These are phyloP conservation scores for Mrakia hoshinonis DNA, from an alignment of 768 basidiomycete species.

Conservation along the genomic window DNA sequence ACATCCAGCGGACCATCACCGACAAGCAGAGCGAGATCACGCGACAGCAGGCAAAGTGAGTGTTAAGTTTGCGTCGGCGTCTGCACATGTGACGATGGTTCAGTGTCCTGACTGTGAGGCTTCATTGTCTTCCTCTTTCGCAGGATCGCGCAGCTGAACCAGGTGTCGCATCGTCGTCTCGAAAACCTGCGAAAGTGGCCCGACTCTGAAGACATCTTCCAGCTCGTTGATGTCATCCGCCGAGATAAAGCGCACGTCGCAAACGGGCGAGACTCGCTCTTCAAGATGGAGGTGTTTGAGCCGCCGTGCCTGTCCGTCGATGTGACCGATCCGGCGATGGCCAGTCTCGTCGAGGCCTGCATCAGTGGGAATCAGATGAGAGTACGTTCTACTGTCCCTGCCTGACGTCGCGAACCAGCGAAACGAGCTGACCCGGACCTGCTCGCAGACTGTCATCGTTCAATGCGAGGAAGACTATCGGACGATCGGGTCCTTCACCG, in stretches of 20 bases:
- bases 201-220: slow-evolving; percentile 47
- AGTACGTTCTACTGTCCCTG: slow-evolving; percentile 46
- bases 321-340: slow-evolving; percentile 56
- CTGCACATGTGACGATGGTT: not conserved
- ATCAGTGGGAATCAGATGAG: slow-evolving; percentile 55
- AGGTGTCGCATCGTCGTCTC: not conserved
- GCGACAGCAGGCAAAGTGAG: not conserved
- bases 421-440: not conserved
- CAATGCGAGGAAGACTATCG: slow-evolving; percentile 75
- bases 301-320: slow-evolving; percentile 67
- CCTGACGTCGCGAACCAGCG: too few relatives aligned
- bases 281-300: slow-evolving; percentile 73
- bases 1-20: slow-evolving; percentile 5
- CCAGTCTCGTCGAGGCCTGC: slow-evolving; percentile 64
- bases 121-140: not conserved
- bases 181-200: slow-evolving; percentile 24
- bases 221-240: slow-evolving; percentile 66
- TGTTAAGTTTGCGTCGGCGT: not conserved
- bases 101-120: not conserved
- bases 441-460: slow-evolving; percentile 66
- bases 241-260: slow-evolving; percentile 1
- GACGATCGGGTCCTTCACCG: slow-evolving; percentile 52
- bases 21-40: not conserved
- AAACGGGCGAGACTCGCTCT: slow-evolving; percentile 49
- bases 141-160: slow-evolving; percentile 2